Percentiles rank a stretch among this genome's conserved stretches.
Evolutionary conservation across 768 basidiomycete genomes (phyloP).

Genomic region (Hygrophorus russula): DNA sequence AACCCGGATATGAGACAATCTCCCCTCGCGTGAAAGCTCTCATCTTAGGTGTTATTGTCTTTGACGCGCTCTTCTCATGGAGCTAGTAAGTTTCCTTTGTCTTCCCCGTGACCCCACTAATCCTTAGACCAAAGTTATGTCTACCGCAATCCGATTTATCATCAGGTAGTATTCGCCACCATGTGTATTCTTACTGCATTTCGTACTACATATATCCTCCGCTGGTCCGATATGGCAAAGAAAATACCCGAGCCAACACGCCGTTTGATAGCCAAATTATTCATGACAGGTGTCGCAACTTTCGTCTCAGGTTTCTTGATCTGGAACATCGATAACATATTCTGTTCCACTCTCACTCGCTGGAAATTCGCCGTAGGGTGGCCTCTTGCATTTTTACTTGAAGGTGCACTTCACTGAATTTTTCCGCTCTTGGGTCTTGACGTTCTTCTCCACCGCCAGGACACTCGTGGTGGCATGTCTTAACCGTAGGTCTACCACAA

Average conservation of each 20-base stretch:
- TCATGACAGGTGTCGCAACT: conserved; percentile 39
- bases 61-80: conserved; percentile 55
- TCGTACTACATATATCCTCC: conserved; percentile 43
- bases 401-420: conserved; percentile 28
- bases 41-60: conserved; percentile 27
- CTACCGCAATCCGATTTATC: conserved; percentile 70
- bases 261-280: conserved; percentile 28
- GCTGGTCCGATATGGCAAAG: conserved; percentile 25
- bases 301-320: conserved; percentile 59
- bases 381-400: conserved; percentile 56
- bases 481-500: conserved; percentile 34
- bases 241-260: conserved; percentile 33
- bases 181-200: conserved; percentile 38
- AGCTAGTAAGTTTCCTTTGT: conserved; percentile 49
- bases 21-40: conserved; percentile 26
- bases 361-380: conserved; percentile 50
- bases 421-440: not conserved
- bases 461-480: conserved; percentile 68
- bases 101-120: not conserved
- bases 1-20: conserved; percentile 34
- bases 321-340: conserved; percentile 78
- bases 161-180: conserved; percentile 61
- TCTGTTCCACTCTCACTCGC: conserved; percentile 45
- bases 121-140: conserved; percentile 31
- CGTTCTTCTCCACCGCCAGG: conserved; percentile 21